phyloP scores from a whole-genome alignment of 75 land plant genomes.

The Pinus taeda region DNA sequence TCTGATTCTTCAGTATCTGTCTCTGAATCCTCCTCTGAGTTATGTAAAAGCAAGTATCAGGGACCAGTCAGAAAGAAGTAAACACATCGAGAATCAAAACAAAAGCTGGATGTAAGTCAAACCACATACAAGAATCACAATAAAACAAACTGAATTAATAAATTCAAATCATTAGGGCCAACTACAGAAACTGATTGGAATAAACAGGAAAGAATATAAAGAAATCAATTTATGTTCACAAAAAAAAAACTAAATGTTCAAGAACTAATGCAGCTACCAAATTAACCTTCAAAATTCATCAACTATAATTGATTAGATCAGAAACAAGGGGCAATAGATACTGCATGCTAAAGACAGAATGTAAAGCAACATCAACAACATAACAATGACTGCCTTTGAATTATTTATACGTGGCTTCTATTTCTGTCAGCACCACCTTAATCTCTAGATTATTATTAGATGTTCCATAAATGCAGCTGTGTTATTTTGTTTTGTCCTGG shows the following conservation, averaged over 20 bases:
- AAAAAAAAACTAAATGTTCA: background rate
- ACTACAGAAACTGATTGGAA: background rate
- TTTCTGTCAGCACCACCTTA: too few relatives aligned
- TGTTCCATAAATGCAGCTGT: too few relatives aligned
- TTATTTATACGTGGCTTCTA: too few relatives aligned
- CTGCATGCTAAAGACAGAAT: too few relatives aligned
- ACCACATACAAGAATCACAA: conserved; percentile 3
- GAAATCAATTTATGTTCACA: too few relatives aligned
- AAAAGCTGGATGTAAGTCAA: background rate
- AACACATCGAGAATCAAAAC: background rate
- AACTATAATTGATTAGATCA: too few relatives aligned
- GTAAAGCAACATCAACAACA: too few relatives aligned
- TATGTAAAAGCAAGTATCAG: background rate
- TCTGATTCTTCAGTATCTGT: conserved; percentile 57
- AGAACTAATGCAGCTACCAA: background rate
- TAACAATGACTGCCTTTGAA: too few relatives aligned
- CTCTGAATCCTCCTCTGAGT: conserved; percentile 39
- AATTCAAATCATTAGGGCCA: background rate
- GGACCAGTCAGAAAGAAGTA: background rate
- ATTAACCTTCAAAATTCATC: too few relatives aligned
- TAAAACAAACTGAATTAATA: background rate
- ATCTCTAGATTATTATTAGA: too few relatives aligned
- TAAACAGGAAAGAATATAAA: background rate
- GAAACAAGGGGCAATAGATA: too few relatives aligned
- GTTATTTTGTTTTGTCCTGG: too few relatives aligned